phyloP scores from a whole-genome alignment of 306 rosid genomes.

The Abrus pulchellus region DNA sequence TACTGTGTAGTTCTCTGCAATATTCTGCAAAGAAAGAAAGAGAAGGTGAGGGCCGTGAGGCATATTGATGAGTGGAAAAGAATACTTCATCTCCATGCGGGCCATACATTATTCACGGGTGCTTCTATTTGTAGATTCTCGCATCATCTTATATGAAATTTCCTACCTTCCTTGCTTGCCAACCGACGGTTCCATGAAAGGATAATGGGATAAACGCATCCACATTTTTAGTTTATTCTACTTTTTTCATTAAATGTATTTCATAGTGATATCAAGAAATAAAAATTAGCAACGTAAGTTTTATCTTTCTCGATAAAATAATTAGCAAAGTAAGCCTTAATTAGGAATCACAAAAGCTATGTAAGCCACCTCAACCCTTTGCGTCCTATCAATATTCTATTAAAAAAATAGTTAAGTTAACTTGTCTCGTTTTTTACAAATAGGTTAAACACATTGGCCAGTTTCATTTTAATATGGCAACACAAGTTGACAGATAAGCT shows the following conservation, averaged over 20 bases:
- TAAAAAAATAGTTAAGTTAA: too few relatives aligned
- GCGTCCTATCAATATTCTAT: too few relatives aligned
- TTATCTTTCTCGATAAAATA: too few relatives aligned
- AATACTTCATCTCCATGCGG: conserved; percentile 57
- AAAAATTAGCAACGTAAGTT: too few relatives aligned
- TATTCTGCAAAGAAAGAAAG: not conserved
- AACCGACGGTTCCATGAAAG: not conserved
- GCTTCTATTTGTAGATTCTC: conserved; percentile 68
- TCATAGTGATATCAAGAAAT: too few relatives aligned
- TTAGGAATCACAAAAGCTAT: too few relatives aligned
- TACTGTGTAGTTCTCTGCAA: not conserved
- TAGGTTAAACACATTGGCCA: too few relatives aligned
- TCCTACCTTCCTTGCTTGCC: conserved; percentile 1
- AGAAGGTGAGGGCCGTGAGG: not conserved
- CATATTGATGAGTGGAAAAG: conserved; percentile 50
- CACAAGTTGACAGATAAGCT: too few relatives aligned
- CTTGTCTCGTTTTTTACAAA: too few relatives aligned
- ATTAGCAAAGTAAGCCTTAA: too few relatives aligned
- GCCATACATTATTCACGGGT: conserved; percentile 78
- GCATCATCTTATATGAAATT: conserved; percentile 30
- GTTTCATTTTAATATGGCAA: too few relatives aligned
- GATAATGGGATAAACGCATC: conserved; percentile 3
- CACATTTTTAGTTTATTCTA: not conserved
- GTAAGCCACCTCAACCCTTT: too few relatives aligned
- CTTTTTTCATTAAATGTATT: not conserved